phyloP scores from a whole-genome alignment of 306 rosid species.

The Cucumis cinereus region DNA sequence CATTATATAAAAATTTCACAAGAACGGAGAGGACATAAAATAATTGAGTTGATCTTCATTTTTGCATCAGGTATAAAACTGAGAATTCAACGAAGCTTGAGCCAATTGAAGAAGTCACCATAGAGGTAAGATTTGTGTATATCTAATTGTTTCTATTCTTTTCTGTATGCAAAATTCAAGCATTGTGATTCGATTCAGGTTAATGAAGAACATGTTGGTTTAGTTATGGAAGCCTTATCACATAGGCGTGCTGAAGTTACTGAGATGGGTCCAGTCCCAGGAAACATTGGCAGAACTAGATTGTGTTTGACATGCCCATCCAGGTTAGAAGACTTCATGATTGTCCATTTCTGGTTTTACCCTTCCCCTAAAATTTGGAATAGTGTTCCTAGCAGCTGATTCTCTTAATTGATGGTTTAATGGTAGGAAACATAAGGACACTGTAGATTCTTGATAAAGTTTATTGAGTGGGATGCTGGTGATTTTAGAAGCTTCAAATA shows the following conservation, averaged over 20 bases:
- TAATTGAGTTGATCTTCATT: neutral
- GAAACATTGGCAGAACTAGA: constrained; percentile 71
- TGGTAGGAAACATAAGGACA: neutral
- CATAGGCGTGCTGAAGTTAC: constrained; percentile 82
- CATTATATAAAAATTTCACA: neutral
- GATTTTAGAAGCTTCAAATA: neutral
- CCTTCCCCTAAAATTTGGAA: neutral
- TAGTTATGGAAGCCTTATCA: constrained; percentile 93
- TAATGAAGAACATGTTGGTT: constrained; percentile 90
- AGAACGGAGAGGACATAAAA: neutral
- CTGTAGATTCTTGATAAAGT: neutral
- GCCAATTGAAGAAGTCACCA: constrained; percentile 92
- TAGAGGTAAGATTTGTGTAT: constrained; percentile 49
- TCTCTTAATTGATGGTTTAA: neutral
- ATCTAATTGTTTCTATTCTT: neutral
- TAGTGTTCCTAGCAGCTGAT: neutral
- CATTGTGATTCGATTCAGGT: constrained; percentile 33
- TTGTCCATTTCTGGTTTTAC: neutral
- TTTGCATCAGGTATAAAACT: constrained; percentile 66
- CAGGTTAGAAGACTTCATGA: constrained; percentile 31
- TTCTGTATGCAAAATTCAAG: constrained; percentile 8
- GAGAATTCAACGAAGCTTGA: constrained; percentile 70
- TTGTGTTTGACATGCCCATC: constrained; percentile 86
- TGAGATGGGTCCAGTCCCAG: constrained; percentile 97
- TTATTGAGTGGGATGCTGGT: neutral